Evolutionary conservation across 169 alveolate genomes (phyloP), one percentile per base, ranked within the genome.

Genomic region (Plasmodium adleri): DNA sequence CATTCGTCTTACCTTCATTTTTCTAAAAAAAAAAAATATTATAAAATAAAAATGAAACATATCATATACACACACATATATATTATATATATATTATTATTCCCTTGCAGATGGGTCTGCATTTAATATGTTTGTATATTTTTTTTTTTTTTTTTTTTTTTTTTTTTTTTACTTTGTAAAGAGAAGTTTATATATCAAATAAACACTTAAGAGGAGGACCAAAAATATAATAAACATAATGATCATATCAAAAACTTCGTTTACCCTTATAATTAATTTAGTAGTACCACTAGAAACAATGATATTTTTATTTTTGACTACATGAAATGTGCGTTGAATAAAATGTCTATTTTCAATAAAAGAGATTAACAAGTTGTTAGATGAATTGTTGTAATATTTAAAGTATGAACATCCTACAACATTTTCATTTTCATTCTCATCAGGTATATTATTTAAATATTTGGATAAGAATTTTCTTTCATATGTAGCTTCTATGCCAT

Each of bases 321-420:
- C 62, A 10, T 78, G 89, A 58, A 64, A 78, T n/a, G 78, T 78
- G 3, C 70, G 68, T 28, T 78, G 89, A 1, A 66, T 66, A 24
- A 78, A 78, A 43, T 78, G 75, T 3, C 9, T 52, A 52, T 78
- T 78, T 70, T 78, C 89, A 20, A 54, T 54, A 70, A 78, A 78
- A 6, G 74, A 59, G 39, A 64, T 67, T 13, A 78, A 20, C 9
- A 78, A 45, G 0, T 58, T 3, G 13, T 78, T 78, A 0, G 50
- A 50, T 5, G 1, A 5, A 78, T 78, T 17, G 26, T 3, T 24
- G 3, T 64, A 78, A 47, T 78, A 76, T 59, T 78, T 78, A n/a
- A 78, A 49, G 59, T 78, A 78, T 12, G 89, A 78, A 52, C 89
- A 78, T 24, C 72, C 89, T 7, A 62, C 74, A 13, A 47, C 49